Conservation (phyloP, 768 basidiomycete species). For the Tylopilus intermedius region DNA sequence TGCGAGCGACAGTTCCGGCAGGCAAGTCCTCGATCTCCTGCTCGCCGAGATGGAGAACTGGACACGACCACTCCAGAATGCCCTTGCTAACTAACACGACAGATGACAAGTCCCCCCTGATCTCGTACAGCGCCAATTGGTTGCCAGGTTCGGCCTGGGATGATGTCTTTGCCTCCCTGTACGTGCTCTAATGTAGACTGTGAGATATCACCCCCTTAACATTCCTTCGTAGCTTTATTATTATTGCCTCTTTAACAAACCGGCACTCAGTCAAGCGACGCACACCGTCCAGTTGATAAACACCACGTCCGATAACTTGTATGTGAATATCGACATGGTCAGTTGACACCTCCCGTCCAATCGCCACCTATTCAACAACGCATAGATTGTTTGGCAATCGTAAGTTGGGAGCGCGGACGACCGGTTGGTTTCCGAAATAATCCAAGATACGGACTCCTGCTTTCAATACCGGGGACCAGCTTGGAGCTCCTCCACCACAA, state of each 20-base stretch:
- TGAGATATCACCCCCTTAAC: background rate
- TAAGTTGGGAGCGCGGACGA: conserved; percentile 18
- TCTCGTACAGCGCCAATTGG: conserved; percentile 26
- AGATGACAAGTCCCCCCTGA: conserved; percentile 34
- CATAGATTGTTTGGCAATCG: conserved; percentile 28
- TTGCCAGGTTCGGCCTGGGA: conserved; percentile 10
- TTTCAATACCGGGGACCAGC: conserved; percentile 36
- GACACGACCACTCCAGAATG: conserved; percentile 9
- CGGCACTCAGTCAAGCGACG: background rate
- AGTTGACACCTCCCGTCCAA: background rate
- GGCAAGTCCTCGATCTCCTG: conserved; percentile 62
- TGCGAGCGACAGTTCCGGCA: conserved; percentile 42
- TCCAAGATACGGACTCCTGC: conserved; percentile 36
- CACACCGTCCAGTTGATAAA: conserved; percentile 35
- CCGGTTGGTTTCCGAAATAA: conserved; percentile 13
- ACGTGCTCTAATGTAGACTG: background rate
- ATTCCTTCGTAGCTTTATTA: conserved; percentile 31
- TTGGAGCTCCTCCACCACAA: conserved; percentile 29
- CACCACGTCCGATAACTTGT: conserved; percentile 30
- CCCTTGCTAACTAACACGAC: conserved; percentile 23
- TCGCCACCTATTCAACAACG: background rate
- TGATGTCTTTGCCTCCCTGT: conserved; percentile 17
- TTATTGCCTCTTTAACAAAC: too few relatives aligned
- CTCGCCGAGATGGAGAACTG: conserved; percentile 73
- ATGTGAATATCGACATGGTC: conserved; percentile 47